These are phyloP conservation scores for Mallotus japonicus DNA, from an alignment of 441 rosid species.

Conservation along the genomic window DNA sequence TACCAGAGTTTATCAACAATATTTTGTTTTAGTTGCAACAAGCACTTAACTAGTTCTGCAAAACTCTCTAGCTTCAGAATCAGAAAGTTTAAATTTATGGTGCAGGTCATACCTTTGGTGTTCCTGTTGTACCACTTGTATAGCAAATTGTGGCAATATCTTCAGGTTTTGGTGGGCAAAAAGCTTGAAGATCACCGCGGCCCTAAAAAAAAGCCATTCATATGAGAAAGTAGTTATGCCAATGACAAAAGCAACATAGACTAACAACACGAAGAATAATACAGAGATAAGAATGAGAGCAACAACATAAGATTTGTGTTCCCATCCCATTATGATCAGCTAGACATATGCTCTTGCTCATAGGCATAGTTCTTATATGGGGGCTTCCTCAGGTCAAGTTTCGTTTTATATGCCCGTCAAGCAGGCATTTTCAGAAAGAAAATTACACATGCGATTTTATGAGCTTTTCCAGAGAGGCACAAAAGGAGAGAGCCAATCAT, in stretches of 20 bases:
- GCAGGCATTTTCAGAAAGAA: neutral
- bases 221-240: conserved; percentile 29
- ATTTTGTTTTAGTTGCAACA: conserved; percentile 26
- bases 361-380: neutral
- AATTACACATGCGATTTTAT: neutral
- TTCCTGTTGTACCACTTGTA: conserved; percentile 99
- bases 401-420: neutral
- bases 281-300: neutral
- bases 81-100: conserved; percentile 18
- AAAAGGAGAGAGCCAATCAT: neutral
- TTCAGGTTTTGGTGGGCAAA: conserved; percentile 80
- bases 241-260: conserved; percentile 8
- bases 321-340: too few relatives aligned
- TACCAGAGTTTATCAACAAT: conserved; percentile 28
- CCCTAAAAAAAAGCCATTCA: conserved; percentile 63
- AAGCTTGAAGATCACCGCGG: conserved; percentile 73
- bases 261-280: neutral
- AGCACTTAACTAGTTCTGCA: conserved; percentile 13
- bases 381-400: neutral
- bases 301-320: neutral
- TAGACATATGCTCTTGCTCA: neutral
- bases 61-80: conserved; percentile 15
- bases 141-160: conserved; percentile 95
- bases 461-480: neutral
- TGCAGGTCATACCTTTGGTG: conserved; percentile 75